Evolutionary conservation across 129 eudicot species (phyloP).

Genomic region (Pulicaria dysenterica): DNA sequence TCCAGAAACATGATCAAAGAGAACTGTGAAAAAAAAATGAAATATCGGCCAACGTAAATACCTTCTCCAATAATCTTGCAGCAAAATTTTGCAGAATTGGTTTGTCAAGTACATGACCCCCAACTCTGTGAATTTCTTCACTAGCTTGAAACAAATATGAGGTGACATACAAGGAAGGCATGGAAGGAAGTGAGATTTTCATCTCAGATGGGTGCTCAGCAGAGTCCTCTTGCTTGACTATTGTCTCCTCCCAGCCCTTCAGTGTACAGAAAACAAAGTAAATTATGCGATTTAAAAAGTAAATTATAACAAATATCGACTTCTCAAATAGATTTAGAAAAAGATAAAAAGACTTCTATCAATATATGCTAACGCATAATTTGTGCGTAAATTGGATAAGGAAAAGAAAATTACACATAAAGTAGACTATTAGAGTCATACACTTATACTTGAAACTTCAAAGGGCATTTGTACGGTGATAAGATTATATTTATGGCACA

Average conservation of each 20-base stretch:
- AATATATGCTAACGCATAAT: not conserved
- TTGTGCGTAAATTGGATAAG: not conserved
- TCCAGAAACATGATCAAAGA: conserved; percentile 3
- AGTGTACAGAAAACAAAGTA: conserved; percentile 4
- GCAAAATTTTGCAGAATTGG: conserved; percentile 79
- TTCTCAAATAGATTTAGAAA: not conserved
- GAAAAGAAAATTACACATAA: not conserved
- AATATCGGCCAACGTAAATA: conserved; percentile 23
- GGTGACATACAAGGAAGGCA: conserved; percentile 82
- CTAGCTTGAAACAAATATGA: conserved; percentile 82
- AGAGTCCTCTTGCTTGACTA: conserved; percentile 82
- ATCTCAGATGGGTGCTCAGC: conserved; percentile 72
- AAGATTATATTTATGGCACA: not conserved
- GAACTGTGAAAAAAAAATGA: not conserved
- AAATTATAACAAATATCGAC: not conserved
- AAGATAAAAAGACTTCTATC: not conserved
- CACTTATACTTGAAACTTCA: not conserved
- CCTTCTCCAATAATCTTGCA: conserved; percentile 76
- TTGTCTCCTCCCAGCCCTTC: conserved; percentile 96
- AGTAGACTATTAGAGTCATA: not conserved
- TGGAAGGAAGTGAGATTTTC: conserved; percentile 86
- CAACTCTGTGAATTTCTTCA: conserved; percentile 90
- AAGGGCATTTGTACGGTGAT: not conserved
- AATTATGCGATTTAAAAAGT: not conserved
- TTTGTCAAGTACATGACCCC: conserved; percentile 94